A percentile compares a stretch with the other conserved stretches of the same genome.
These are phyloP conservation scores for Phytophthora sp. DNA, from an alignment of 352 stramenopile species.

Conservation along the genomic window DNA sequence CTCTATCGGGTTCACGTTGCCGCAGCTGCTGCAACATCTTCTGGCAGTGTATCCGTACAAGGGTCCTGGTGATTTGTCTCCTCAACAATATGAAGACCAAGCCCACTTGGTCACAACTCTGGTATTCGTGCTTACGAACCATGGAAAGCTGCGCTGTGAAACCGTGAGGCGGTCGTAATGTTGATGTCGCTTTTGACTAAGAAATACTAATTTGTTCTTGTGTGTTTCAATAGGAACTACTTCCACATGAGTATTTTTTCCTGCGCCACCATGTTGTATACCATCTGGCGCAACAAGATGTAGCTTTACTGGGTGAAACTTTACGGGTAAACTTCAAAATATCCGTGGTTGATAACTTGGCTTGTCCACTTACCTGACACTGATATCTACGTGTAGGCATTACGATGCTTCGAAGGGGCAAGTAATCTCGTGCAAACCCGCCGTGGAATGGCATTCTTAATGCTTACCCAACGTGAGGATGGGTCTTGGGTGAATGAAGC, in stretches of 20 bases:
- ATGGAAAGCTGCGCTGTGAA: conserved; percentile 76
- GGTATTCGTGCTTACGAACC: conserved; percentile 88
- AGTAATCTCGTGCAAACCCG: conserved; percentile 73
- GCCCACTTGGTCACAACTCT: conserved; percentile 85
- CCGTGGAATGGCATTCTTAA: conserved; percentile 70
- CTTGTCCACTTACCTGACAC: neutral
- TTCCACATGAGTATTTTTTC: conserved; percentile 93
- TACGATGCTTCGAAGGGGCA: conserved; percentile 74
- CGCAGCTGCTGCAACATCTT: conserved; percentile 78
- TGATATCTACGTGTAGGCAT: conserved; percentile 46
- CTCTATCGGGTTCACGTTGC: conserved; percentile 67
- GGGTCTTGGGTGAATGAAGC: conserved; percentile 53
- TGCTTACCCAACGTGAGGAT: conserved; percentile 62
- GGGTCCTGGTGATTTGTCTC: conserved; percentile 61
- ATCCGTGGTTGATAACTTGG: neutral
- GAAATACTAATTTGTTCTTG: conserved; percentile 8
- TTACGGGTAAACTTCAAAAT: conserved; percentile 50
- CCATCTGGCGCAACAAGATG: conserved; percentile 79
- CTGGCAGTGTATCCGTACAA: conserved; percentile 87
- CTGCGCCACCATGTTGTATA: conserved; percentile 83
- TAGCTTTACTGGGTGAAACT: conserved; percentile 70
- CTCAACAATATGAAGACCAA: conserved; percentile 79
- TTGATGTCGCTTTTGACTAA: neutral
- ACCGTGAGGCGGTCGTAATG: conserved; percentile 29
- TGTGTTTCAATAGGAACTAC: conserved; percentile 59